Evolutionary conservation across 1,284 basidiomycete species (phyloP), one percentile per base, ranked within the genome.

Genomic region (Sphagnurus paluster): DNA sequence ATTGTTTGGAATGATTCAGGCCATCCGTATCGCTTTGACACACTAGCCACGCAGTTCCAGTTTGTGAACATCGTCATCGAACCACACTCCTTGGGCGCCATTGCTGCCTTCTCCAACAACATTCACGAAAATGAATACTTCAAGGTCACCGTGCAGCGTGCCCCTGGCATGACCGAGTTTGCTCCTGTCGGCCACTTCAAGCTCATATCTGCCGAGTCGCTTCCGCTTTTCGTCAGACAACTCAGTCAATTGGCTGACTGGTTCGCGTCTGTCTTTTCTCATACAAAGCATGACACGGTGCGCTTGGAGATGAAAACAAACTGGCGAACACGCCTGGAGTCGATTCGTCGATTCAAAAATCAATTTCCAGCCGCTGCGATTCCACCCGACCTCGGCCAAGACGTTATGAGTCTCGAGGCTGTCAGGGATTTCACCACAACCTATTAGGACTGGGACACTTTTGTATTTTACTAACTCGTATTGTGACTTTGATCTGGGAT

Each of bases 1-100:
- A 95, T 99, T 60, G 82, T 99, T 46, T 99, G 93, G 87, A 99
- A 99, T 70, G 97, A 98, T 62, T 92, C 90, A 8, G 94, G 93
- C 14, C 61, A 68, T 25, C 83, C 87, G 3, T 99, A 98, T 67
- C 77, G 72, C 43, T 98, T 98, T 62, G 91, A 96, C 66, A 98
- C 95, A 17, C 75, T 98, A 52, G 70, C 80, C 20, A 97, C 95
- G 1, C 84, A 93, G 60, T 99, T 98, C 77, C 96, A 98, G 67
- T 98, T 96, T 63, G 84, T 98, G 63, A 99, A 98, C 67, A 93
- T 99, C 59, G 87, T 99, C 59, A 90, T 99, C 58, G 91, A 96
- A 58, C 92, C 94, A 2, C 93, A 97, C 63, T 94, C 93, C 9
- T 74, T 85, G 34, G 90, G 90, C 32, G 79, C 88, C 26, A 85